Percentiles rank a stretch among this genome's conserved stretches.
Conservation (phyloP, 1,139 yeast genomes). For the Meyerozyma guilliermondii region DNA sequence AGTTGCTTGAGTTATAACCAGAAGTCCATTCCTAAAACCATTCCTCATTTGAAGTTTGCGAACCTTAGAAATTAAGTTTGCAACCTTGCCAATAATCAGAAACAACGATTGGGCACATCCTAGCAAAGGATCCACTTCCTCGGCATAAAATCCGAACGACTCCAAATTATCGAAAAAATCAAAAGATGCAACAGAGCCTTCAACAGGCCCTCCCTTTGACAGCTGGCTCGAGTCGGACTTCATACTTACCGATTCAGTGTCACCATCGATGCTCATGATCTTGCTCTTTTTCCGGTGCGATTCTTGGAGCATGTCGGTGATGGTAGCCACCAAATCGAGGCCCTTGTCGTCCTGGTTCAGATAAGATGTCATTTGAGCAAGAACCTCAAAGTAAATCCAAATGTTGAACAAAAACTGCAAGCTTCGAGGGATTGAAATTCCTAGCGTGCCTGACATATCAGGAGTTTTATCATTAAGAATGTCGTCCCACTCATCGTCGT, state of each 20-base stretch:
- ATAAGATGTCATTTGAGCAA: slow-evolving; percentile 59
- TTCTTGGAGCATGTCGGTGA: slow-evolving; percentile 25
- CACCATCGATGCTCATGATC: slow-evolving; percentile 4
- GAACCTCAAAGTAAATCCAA: slow-evolving; percentile 63
- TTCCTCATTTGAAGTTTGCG: slow-evolving; percentile 18
- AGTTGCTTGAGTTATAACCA: slow-evolving; percentile 51
- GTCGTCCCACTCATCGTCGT: slow-evolving; percentile 30
- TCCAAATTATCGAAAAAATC: slow-evolving; percentile 32
- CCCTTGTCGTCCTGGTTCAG: slow-evolving; percentile 42
- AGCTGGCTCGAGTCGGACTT: slow-evolving; percentile 24
- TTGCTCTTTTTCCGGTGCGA: slow-evolving; percentile 12
- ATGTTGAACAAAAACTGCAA: slow-evolving; percentile 55
- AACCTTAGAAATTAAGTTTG: slow-evolving; percentile 48
- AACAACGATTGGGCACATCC: slow-evolving; percentile 65
- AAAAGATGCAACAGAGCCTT: slow-evolving; percentile 3
- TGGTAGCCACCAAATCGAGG: slow-evolving; percentile 37
- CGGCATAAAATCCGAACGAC: slow-evolving; percentile 21
- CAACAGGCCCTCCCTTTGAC: slow-evolving; percentile 7
- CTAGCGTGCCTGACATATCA: slow-evolving; percentile 5
- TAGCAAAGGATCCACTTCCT: slow-evolving; percentile 55
- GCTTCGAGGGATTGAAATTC: slow-evolving; percentile 30
- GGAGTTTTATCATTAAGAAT: slow-evolving; percentile 1
- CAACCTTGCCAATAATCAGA: slow-evolving; percentile 60
- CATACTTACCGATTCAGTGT: slow-evolving; percentile 14
- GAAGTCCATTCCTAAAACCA: slow-evolving; percentile 31